Conservation (phyloP, 2,329 filamentous ascomycete genomes). For the Magnaporthiopsis incrustans region DNA sequence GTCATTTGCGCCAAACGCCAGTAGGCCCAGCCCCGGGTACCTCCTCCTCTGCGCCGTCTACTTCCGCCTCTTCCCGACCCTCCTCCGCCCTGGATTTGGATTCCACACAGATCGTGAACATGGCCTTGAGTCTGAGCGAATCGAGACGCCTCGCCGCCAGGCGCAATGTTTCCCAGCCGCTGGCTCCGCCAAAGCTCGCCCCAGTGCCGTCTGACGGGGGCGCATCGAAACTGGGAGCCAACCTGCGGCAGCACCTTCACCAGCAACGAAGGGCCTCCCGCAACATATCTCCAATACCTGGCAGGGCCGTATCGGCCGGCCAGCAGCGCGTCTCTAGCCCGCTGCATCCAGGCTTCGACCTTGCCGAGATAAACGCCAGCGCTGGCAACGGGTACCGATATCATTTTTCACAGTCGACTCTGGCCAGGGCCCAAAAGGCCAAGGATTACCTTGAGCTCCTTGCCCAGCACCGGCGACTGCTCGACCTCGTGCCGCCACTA, state of each 20-base stretch:
- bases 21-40: constrained; percentile 2
- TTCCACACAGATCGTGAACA: constrained; percentile 82
- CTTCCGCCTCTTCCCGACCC: not conserved
- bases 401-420: constrained; percentile 69
- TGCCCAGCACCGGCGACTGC: constrained; percentile 70
- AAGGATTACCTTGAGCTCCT: constrained; percentile 80
- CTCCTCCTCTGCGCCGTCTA: constrained; percentile 1
- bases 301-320: constrained; percentile 4
- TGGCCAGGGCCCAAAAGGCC: constrained; percentile 76
- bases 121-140: constrained; percentile 84
- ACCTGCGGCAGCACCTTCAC: constrained; percentile 51
- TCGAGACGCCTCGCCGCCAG: constrained; percentile 58
- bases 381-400: constrained; percentile 46
- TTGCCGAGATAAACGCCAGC: constrained; percentile 13
- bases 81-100: constrained; percentile 55
- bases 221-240: constrained; percentile 46
- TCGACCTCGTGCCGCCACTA: constrained; percentile 72
- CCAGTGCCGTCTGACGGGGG: constrained; percentile 39
- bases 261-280: constrained; percentile 58
- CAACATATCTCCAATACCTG: constrained; percentile 47
- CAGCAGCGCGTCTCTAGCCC: constrained; percentile 33
- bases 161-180: constrained; percentile 44
- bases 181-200: constrained; percentile 37
- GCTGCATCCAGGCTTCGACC: constrained; percentile 30
- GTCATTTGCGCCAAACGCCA: not conserved